Evolutionary conservation across 352 stramenopile genomes (phyloP).

Genomic region (Globisporangium paroecandrum): DNA sequence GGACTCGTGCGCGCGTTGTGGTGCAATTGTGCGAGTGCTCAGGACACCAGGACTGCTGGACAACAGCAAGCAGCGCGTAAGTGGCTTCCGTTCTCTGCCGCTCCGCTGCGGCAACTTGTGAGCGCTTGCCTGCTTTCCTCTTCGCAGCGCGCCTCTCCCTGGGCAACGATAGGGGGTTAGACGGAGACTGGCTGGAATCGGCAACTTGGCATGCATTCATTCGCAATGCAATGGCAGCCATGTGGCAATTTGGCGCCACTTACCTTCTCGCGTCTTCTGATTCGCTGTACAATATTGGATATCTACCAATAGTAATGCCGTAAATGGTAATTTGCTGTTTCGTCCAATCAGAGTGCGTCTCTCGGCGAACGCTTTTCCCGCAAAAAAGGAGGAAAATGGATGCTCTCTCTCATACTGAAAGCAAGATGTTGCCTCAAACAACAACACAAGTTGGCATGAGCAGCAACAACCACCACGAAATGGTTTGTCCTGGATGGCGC

Average conservation of each 20-base stretch:
- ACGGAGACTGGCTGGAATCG: neutral
- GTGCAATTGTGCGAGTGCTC: conserved; percentile 1
- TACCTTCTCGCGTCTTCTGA: neutral
- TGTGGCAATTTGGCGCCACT: neutral
- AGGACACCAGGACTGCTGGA: too few species aligned
- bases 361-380: neutral
- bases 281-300: neutral
- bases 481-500: neutral
- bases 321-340: neutral
- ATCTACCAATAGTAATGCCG: neutral
- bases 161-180: neutral
- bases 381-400: neutral
- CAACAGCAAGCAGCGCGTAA: neutral
- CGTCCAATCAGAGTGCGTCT: neutral
- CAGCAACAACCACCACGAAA: neutral
- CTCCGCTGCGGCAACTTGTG: neutral
- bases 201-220: neutral
- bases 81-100: neutral
- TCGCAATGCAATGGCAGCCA: neutral
- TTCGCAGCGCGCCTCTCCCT: conserved; percentile 1
- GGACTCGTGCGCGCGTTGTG: neutral
- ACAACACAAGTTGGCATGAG: neutral
- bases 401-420: neutral
- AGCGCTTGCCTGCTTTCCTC: neutral
- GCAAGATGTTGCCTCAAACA: neutral